Percentiles rank a stretch among this genome's conserved stretches.
These are phyloP conservation scores for Magnolia changhungtana DNA, from an alignment of 164 flowering plant species.

Conservation along the genomic window DNA sequence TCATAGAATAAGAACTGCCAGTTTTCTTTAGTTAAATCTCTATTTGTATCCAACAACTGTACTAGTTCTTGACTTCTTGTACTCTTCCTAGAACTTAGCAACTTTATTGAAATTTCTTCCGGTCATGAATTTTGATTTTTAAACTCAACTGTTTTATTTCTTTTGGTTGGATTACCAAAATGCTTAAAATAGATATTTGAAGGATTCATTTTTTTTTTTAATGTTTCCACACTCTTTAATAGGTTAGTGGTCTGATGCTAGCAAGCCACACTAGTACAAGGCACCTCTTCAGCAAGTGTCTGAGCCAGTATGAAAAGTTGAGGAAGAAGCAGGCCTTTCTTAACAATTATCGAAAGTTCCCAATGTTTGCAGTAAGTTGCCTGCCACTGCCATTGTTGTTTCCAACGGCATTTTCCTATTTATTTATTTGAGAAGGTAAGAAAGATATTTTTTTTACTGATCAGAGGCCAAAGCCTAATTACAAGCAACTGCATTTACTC, in stretches of 20 bases:
- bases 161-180: too few species aligned
- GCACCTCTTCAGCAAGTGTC: conserved; percentile 89
- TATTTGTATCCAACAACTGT: too few species aligned
- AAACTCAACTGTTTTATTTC: too few species aligned
- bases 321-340: conserved; percentile 97
- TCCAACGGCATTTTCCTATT: background rate
- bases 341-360: conserved; percentile 96
- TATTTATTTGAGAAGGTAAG: background rate
- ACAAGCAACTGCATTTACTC: too few species aligned
- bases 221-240: conserved; percentile 3
- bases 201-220: background rate
- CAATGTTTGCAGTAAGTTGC: too few species aligned
- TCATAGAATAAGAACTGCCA: too few species aligned
- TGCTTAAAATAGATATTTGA: too few species aligned
- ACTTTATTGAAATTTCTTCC: too few species aligned
- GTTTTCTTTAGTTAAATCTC: too few species aligned
- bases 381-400: too few species aligned
- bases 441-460: background rate
- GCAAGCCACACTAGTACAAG: conserved; percentile 97
- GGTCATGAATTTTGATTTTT: background rate
- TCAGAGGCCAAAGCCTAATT: background rate
- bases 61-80: too few species aligned
- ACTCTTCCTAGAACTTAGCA: too few species aligned
- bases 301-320: conserved; percentile 91
- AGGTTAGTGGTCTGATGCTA: conserved; percentile 98